Conservation (phyloP, 1,139 yeast genomes). For the Zhuliangozyma parablackwelliae region DNA sequence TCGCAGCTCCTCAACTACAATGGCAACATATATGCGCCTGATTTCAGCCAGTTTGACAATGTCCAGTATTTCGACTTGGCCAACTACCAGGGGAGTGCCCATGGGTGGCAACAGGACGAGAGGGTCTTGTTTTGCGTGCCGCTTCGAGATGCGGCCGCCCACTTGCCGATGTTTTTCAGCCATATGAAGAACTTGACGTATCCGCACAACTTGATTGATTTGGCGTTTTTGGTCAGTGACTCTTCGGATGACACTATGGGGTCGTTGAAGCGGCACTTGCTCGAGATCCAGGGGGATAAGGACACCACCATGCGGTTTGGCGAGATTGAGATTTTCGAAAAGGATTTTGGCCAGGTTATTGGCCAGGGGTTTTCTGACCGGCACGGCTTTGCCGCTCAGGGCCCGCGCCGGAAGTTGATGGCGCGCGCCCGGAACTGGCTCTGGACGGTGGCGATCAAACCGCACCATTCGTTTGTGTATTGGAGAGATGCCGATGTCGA, state of each 20-base stretch:
- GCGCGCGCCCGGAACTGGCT: constrained; percentile 54
- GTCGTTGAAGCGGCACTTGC: constrained; percentile 36
- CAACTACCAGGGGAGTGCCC: constrained; percentile 37
- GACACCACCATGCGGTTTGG: constrained; percentile 46
- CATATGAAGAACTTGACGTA: constrained; percentile 55
- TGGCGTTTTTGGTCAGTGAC: constrained; percentile 56
- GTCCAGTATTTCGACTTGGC: constrained; percentile 45
- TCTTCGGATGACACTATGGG: constrained; percentile 57
- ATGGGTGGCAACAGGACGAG: constrained; percentile 55
- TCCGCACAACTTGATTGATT: constrained; percentile 53
- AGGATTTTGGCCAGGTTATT: constrained; percentile 50
- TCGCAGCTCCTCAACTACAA: background rate
- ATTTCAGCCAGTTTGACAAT: constrained; percentile 18
- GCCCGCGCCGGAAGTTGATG: constrained; percentile 51
- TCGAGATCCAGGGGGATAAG: constrained; percentile 39
- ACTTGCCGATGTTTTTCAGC: constrained; percentile 57
- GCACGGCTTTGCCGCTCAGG: constrained; percentile 53
- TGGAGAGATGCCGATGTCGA: constrained; percentile 57
- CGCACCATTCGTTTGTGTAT: constrained; percentile 50
- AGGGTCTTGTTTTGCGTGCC: constrained; percentile 57
- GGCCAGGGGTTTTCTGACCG: constrained; percentile 51
- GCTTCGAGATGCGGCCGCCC: constrained; percentile 58
- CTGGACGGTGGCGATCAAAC: constrained; percentile 48
- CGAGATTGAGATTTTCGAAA: constrained; percentile 51
- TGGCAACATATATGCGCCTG: constrained; percentile 17